Conservation (phyloP, 2,329 filamentous ascomycete genomes). For the Tolypocladium amazonense region DNA sequence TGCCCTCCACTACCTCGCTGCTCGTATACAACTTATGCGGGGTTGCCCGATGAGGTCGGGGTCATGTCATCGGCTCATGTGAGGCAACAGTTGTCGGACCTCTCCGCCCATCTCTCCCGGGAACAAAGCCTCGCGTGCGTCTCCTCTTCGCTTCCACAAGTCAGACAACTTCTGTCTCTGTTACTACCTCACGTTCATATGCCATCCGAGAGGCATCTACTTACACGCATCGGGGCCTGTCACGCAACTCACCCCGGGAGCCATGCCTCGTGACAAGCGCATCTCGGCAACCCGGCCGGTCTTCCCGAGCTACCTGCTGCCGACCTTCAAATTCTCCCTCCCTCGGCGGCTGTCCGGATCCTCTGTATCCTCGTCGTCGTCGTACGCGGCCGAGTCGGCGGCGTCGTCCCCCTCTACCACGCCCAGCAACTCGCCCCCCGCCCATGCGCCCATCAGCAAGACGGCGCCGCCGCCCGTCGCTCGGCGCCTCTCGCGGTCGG, state of each 20-base stretch:
- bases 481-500: constrained; percentile 27
- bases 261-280: constrained; percentile 14
- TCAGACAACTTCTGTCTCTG: not conserved
- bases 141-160: not conserved
- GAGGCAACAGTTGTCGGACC: not conserved
- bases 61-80: not conserved
- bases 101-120: not conserved
- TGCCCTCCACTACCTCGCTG: not conserved
- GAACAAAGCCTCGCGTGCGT: too few species aligned
- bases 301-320: constrained; percentile 42
- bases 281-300: constrained; percentile 31
- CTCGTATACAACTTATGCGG: not conserved
- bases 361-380: constrained; percentile 20
- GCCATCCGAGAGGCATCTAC: not conserved
- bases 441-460: constrained; percentile 8
- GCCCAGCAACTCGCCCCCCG: constrained; percentile 15
- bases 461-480: not conserved
- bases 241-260: not conserved
- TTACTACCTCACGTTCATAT: not conserved
- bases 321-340: constrained; percentile 38
- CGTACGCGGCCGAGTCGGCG: constrained; percentile 11
- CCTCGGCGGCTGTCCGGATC: constrained; percentile 27
- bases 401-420: constrained; percentile 17
- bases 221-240: not conserved
- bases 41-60: not conserved